Conservation (phyloP, 345 rosid species). For the Noccaea caerulescens region DNA sequence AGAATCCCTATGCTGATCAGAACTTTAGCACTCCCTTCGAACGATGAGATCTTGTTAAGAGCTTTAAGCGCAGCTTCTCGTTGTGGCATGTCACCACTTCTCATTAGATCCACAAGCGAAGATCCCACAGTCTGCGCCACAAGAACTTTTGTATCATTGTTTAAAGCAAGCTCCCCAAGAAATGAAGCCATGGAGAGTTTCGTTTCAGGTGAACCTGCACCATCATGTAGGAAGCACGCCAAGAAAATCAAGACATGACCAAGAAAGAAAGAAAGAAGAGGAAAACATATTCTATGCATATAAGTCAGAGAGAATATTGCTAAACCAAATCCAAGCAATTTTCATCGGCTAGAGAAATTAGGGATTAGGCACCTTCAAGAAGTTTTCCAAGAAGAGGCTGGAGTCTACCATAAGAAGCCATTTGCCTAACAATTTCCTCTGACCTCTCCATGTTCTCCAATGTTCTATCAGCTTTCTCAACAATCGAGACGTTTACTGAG, state of each 20-base stretch:
- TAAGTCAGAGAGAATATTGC: background rate
- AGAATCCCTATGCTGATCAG: constrained; percentile 85
- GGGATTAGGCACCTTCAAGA: constrained; percentile 67
- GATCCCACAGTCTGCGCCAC: constrained; percentile 87
- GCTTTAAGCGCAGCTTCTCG: constrained; percentile 92
- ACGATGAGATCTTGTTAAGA: constrained; percentile 83
- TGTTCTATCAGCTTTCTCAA: constrained; percentile 88
- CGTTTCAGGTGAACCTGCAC: constrained; percentile 81
- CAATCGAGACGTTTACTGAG: constrained; percentile 73
- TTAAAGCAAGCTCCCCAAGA: constrained; percentile 87
- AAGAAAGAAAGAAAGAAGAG: no score
- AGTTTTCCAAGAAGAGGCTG: constrained; percentile 83
- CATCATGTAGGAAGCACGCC: constrained; percentile 9
- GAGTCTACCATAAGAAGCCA: constrained; percentile 92
- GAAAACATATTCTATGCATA: background rate
- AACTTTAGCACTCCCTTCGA: constrained; percentile 78
- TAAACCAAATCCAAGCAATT: background rate
- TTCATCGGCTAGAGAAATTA: no score
- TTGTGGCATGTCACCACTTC: constrained; percentile 64
- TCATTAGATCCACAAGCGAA: constrained; percentile 77
- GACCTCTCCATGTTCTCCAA: constrained; percentile 78
- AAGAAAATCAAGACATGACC: background rate
- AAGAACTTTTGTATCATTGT: constrained; percentile 72
- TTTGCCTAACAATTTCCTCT: constrained; percentile 86
- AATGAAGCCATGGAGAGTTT: constrained; percentile 87